Percentiles rank a stretch among this genome's conserved stretches.
These are phyloP conservation scores for Vicia sativa DNA, from an alignment of 306 rosid species.

Conservation along the genomic window DNA sequence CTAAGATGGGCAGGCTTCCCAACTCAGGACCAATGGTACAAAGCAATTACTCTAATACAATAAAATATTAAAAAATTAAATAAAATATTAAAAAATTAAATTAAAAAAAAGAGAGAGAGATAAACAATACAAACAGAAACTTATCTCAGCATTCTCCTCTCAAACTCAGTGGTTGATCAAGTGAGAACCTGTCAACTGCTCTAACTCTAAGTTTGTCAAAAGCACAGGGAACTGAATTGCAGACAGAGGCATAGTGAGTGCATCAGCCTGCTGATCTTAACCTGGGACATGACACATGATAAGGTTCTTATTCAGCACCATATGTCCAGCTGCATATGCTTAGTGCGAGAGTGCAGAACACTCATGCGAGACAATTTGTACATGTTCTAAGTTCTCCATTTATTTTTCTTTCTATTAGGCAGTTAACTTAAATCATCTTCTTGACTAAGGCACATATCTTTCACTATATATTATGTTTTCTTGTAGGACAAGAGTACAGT, in stretches of 20 bases:
- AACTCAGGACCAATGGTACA: constrained; percentile 1
- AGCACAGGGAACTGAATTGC: background rate
- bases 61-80: background rate
- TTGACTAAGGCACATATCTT: background rate
- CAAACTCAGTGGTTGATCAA: background rate
- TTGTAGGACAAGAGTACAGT: background rate
- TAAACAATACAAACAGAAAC: background rate
- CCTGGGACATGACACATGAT: background rate
- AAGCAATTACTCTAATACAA: background rate
- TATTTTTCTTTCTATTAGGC: background rate
- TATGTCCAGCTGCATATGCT: background rate
- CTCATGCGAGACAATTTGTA: background rate
- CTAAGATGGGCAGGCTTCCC: background rate
- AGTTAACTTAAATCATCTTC: background rate
- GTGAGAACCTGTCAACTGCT: background rate
- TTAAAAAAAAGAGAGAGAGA: background rate
- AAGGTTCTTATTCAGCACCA: constrained; percentile 2
- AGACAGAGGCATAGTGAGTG: background rate
- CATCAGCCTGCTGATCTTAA: background rate
- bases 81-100: background rate
- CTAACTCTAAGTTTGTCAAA: background rate
- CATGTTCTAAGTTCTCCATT: background rate
- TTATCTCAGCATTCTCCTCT: background rate
- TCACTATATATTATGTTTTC: background rate
- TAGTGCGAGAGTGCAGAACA: background rate